Percentiles rank a stretch among this genome's conserved stretches.
phyloP scores from a whole-genome alignment of 139 green algal species.

The Micromonas pusilla region DNA sequence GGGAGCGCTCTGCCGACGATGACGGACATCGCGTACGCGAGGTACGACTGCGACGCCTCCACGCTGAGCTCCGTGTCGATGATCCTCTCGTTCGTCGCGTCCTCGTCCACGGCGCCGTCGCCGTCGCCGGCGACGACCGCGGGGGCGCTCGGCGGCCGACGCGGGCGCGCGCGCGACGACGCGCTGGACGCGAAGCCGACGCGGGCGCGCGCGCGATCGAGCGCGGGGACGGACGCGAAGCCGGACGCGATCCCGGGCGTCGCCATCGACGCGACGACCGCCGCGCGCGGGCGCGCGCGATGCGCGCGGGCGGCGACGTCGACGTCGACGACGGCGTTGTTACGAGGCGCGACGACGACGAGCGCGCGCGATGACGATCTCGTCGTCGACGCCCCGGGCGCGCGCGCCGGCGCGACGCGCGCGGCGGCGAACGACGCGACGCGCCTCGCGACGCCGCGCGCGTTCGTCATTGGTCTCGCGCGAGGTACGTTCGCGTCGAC shows the following conservation, averaged over 20 bases:
- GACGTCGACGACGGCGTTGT: not conserved
- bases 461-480: not conserved
- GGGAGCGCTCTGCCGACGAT: slow-evolving; percentile 91
- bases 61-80: slow-evolving; percentile 27
- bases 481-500: not conserved
- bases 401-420: not conserved
- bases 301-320: not conserved
- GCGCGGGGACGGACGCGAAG: too few species aligned
- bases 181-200: not conserved
- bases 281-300: too few species aligned
- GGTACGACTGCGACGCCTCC: slow-evolving; percentile 32
- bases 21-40: slow-evolving; percentile 45
- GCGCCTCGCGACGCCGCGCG: not conserved
- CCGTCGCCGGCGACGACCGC: not conserved
- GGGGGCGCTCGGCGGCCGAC: not conserved
- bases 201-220: not conserved
- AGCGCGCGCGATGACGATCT: not conserved
- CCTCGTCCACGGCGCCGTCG: not conserved
- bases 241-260: too few species aligned
- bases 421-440: too few species aligned
- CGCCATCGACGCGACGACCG: too few species aligned
- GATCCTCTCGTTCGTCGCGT: slow-evolving; percentile 2
- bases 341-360: not conserved
- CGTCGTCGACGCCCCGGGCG: not conserved
- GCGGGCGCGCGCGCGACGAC: not conserved